A percentile compares a stretch with the other conserved stretches of the same genome.
Evolutionary conservation across 345 rosid species (phyloP).

Genomic region (Heritiera littoralis): DNA sequence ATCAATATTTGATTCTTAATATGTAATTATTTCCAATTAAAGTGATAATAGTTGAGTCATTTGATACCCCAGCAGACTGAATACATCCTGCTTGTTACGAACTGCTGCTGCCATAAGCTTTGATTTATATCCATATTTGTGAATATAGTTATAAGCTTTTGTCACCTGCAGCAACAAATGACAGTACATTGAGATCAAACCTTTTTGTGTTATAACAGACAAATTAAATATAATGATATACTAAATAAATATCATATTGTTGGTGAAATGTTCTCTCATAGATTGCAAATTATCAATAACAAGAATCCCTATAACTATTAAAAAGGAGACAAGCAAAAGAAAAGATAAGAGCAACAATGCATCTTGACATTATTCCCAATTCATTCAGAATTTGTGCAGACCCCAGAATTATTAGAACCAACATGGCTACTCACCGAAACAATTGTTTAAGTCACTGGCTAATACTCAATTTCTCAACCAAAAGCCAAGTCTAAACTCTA

Average conservation of each 20-base stretch:
- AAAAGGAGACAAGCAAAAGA: slow-evolving; percentile 8
- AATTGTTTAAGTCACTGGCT: not conserved
- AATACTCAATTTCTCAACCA: not conserved
- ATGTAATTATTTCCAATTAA: slow-evolving; percentile 2
- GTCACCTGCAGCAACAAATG: slow-evolving; percentile 41
- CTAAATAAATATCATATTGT: not conserved
- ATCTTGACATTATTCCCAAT: not conserved
- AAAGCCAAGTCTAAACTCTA: not conserved
- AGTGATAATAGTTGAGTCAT: not conserved
- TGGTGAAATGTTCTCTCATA: not conserved
- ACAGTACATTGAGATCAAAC: not conserved
- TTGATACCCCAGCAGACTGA: slow-evolving; percentile 84
- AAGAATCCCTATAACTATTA: not conserved
- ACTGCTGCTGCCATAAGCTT: slow-evolving; percentile 99
- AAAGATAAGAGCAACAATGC: not conserved
- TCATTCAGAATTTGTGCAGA: not conserved
- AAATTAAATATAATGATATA: not conserved
- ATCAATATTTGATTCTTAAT: slow-evolving; percentile 7
- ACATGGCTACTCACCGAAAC: not conserved
- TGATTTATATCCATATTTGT: slow-evolving; percentile 87
- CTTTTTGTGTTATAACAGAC: not conserved
- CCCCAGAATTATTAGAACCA: not conserved
- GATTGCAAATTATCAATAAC: not conserved
- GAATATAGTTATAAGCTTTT: slow-evolving; percentile 85
- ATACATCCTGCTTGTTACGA: slow-evolving; percentile 91